A percentile compares a stretch with the other conserved stretches of the same genome.
Conservation (phyloP, 2,329 filamentous ascomycete genomes). For the Phialemonium atrogriseum region DNA sequence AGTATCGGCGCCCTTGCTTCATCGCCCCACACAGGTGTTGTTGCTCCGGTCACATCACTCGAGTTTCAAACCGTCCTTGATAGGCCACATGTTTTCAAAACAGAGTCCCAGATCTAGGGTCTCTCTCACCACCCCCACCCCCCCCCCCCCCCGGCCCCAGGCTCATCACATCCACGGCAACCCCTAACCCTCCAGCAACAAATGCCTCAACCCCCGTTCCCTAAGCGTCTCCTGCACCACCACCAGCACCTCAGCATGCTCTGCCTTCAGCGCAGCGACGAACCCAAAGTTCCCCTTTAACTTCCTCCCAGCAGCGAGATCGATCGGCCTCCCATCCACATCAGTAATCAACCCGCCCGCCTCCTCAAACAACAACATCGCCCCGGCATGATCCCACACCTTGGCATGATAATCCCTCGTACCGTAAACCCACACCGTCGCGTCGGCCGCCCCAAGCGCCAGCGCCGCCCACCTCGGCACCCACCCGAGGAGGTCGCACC, state of each 20-base stretch:
- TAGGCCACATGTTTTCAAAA: too few species aligned
- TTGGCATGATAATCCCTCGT: conserved; percentile 39
- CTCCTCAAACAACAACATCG: conserved; percentile 51
- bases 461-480: conserved; percentile 46
- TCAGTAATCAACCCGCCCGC: conserved; percentile 48
- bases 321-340: conserved; percentile 41
- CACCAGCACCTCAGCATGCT: conserved; percentile 35
- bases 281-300: conserved; percentile 46
- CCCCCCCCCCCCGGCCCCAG: too few species aligned
- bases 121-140: too few species aligned
- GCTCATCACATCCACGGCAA: too few species aligned
- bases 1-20: too few species aligned
- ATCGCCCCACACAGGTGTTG: too few species aligned
- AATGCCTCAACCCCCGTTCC: conserved; percentile 22
- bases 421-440: conserved; percentile 50
- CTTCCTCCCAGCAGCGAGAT: conserved; percentile 38
- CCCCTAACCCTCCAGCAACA: conserved; percentile 12
- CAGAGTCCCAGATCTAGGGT: too few species aligned
- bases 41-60: too few species aligned
- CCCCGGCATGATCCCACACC: conserved; percentile 53
- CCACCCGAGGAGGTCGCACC: conserved; percentile 47
- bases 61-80: too few species aligned
- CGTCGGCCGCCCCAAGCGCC: conserved; percentile 43
- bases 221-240: conserved; percentile 24
- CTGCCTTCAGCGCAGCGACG: conserved; percentile 37